A percentile compares a stretch with the other conserved stretches of the same genome.
These are phyloP conservation scores for Candolleomyces efflorescens DNA, from an alignment of 768 basidiomycete species.

Conservation along the genomic window DNA sequence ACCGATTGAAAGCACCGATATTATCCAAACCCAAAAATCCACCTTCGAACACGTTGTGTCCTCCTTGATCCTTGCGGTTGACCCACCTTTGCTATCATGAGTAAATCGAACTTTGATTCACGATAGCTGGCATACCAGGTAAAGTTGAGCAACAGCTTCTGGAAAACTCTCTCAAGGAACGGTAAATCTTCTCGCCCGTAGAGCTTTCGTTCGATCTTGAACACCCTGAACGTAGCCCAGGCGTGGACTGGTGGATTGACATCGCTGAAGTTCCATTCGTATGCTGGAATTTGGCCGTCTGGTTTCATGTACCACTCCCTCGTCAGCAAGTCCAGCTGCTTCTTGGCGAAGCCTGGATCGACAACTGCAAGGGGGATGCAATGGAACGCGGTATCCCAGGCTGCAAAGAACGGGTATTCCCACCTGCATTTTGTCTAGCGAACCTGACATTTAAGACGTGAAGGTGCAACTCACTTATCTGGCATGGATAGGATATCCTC, in stretches of 20 bases:
- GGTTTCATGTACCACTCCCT: conserved; percentile 99
- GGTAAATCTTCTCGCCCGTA: conserved; percentile 84
- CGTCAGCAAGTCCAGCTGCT: conserved; percentile 93
- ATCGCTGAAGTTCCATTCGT: conserved; percentile 99
- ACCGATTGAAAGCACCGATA: conserved; percentile 96
- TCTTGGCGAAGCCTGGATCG: conserved; percentile 94
- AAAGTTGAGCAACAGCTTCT: conserved; percentile 94
- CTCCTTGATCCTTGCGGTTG: conserved; percentile 93
- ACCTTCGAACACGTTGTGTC: conserved; percentile 96
- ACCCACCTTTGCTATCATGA: conserved; percentile 69
- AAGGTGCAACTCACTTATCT: conserved; percentile 66
- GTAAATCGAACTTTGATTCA: neutral
- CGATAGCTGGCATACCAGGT: conserved; percentile 62
- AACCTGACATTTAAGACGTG: neutral
- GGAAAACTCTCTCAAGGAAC: conserved; percentile 97
- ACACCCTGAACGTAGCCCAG: conserved; percentile 97
- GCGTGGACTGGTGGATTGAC: conserved; percentile 99
- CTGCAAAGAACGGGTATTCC: conserved; percentile 99
- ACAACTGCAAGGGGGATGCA: conserved; percentile 97
- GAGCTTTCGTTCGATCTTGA: conserved; percentile 98
- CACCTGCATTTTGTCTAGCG: conserved; percentile 42
- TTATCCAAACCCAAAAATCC: conserved; percentile 98
- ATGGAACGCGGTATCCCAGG: conserved; percentile 99
- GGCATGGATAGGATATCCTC: conserved; percentile 98
- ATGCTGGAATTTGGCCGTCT: conserved; percentile 97